Conservation (phyloP, 192 early-diverging fungal species). For the Dissophora globulifera region DNA sequence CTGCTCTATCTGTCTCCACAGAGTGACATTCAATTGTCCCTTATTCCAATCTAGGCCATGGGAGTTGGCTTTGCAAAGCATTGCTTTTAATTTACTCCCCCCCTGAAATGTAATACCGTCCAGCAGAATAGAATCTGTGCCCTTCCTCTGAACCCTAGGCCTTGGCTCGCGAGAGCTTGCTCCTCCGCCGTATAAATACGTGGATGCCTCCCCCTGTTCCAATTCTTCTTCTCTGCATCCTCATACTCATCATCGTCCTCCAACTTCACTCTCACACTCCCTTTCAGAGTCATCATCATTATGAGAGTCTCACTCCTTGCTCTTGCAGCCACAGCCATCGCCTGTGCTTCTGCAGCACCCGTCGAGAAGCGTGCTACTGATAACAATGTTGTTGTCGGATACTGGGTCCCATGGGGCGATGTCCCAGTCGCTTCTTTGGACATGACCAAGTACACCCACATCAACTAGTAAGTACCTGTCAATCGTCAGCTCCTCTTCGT, state of each 20-base stretch:
- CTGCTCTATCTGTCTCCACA: too few relatives aligned
- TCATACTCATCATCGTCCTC: neutral
- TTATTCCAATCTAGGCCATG: conserved; percentile 10
- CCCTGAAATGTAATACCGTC: conserved; percentile 8
- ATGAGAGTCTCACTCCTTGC: conserved; percentile 49
- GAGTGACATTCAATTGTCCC: too few relatives aligned
- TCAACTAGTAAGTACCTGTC: conserved; percentile 57
- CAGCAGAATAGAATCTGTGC: neutral
- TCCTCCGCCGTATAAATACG: conserved; percentile 18
- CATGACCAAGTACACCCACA: conserved; percentile 56
- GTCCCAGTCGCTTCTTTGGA: conserved; percentile 49
- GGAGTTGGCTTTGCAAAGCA: too few relatives aligned
- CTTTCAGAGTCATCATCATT: too few relatives aligned
- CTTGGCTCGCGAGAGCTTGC: too few relatives aligned
- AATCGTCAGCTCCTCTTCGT: too few relatives aligned
- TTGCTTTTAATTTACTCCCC: too few relatives aligned
- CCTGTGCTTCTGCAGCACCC: conserved; percentile 27
- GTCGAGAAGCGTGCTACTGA: conserved; percentile 42
- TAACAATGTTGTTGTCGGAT: conserved; percentile 45
- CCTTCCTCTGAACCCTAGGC: too few relatives aligned
- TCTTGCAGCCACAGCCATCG: conserved; percentile 41
- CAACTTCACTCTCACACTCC: neutral
- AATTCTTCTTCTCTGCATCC: neutral
- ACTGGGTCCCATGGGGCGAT: conserved; percentile 55
- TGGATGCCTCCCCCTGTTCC: conserved; percentile 3